Evolutionary conservation across 2,329 filamentous ascomycete species (phyloP).

Genomic region (Monosporascus ibericus): DNA sequence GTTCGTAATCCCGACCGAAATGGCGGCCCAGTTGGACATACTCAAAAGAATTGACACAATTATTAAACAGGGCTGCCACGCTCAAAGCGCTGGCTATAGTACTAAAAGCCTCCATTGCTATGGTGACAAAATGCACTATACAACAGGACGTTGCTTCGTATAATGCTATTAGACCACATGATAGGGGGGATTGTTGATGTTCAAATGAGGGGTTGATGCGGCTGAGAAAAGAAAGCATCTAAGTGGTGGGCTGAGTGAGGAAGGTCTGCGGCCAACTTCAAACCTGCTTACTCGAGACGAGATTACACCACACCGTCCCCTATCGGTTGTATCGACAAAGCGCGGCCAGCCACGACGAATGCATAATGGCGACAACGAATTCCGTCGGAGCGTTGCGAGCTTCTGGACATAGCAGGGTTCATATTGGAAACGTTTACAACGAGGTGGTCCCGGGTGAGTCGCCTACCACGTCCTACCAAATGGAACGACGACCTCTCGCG

Average conservation of each 20-base stretch:
- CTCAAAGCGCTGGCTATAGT: conserved; percentile 24
- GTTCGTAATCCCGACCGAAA: conserved; percentile 28
- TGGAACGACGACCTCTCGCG: neutral
- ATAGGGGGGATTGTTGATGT: neutral
- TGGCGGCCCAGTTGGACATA: conserved; percentile 31
- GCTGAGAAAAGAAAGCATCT: conserved; percentile 2
- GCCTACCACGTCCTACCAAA: neutral
- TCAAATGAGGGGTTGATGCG: conserved; percentile 1
- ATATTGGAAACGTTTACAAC: neutral
- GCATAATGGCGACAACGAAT: neutral
- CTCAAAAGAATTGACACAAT: conserved; percentile 33
- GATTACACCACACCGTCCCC: neutral
- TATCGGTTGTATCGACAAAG: neutral
- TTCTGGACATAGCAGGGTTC: neutral
- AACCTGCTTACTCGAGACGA: neutral
- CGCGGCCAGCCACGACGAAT: neutral
- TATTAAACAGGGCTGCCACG: conserved; percentile 29
- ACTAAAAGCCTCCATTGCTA: conserved; percentile 16
- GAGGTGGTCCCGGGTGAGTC: neutral
- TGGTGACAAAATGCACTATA: conserved; percentile 8
- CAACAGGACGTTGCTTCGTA: neutral
- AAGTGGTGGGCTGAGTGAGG: neutral
- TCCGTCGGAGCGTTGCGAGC: neutral
- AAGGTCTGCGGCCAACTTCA: neutral
- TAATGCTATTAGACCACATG: neutral